These are phyloP conservation scores for Trichophyton schoenleinii DNA, from an alignment of 2,329 filamentous ascomycete genomes.

Conservation along the genomic window DNA sequence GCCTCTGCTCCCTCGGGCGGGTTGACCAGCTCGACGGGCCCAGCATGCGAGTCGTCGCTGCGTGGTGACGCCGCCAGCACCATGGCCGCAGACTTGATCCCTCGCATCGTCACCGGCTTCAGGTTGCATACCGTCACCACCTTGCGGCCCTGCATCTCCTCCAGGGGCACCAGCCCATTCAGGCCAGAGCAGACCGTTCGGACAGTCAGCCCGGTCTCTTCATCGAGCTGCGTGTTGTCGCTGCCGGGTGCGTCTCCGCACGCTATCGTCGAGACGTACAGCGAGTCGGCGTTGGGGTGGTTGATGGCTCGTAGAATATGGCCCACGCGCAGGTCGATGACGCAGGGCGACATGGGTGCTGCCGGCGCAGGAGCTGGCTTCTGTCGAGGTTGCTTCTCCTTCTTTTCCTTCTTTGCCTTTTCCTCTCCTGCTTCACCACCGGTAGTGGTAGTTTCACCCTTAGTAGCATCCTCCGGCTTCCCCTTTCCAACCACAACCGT, in stretches of 20 bases:
- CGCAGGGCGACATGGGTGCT: slow-evolving; percentile 64
- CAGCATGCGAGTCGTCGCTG: slow-evolving; percentile 70
- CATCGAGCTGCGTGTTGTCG: slow-evolving; percentile 64
- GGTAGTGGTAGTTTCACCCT: slow-evolving; percentile 32
- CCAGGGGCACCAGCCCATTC: slow-evolving; percentile 81
- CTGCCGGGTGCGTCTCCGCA: slow-evolving; percentile 77
- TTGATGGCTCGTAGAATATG: slow-evolving; percentile 93
- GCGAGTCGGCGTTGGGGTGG: slow-evolving; percentile 91
- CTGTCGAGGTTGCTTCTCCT: slow-evolving; percentile 76
- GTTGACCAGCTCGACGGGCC: slow-evolving; percentile 80
- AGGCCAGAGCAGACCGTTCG: slow-evolving; percentile 95
- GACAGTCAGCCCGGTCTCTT: slow-evolving; percentile 82
- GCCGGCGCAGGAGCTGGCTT: slow-evolving; percentile 54
- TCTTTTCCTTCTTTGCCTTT: slow-evolving; percentile 43
- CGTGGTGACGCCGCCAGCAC: slow-evolving; percentile 87
- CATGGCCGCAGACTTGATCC: slow-evolving; percentile 72
- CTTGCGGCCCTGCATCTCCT: slow-evolving; percentile 93
- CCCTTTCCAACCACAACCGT: slow-evolving; percentile 24
- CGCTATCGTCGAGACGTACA: slow-evolving; percentile 90
- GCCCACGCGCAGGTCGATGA: slow-evolving; percentile 91
- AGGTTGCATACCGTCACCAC: slow-evolving; percentile 94
- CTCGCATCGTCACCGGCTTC: slow-evolving; percentile 98
- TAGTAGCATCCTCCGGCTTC: slow-evolving; percentile 30
- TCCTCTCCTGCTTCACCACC: slow-evolving; percentile 15
- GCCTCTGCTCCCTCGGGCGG: slow-evolving; percentile 68